Evolutionary conservation across 164 flowering plant genomes (phyloP).

Genomic region (Dillenia suffruticosa): DNA sequence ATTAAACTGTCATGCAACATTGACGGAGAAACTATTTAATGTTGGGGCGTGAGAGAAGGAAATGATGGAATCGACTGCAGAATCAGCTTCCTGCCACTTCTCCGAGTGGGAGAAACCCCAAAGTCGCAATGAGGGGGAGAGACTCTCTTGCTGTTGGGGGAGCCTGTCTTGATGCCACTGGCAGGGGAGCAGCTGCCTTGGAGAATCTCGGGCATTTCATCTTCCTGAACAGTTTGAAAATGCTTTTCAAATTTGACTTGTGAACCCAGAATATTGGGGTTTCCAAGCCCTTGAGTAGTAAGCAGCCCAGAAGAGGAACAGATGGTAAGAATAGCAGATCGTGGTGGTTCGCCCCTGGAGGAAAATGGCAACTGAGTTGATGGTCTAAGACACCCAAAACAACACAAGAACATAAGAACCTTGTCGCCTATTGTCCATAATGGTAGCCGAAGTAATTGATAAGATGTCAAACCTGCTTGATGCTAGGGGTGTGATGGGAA

Average conservation of each 20-base stretch:
- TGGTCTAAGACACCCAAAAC: conserved; percentile 27
- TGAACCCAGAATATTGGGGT: conserved; percentile 31
- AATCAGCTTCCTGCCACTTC: conserved; percentile 70
- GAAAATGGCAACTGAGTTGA: conserved; percentile 46
- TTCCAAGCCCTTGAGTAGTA: conserved; percentile 23
- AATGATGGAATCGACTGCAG: conserved; percentile 83
- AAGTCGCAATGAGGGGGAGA: conserved; percentile 63
- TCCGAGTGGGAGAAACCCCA: conserved; percentile 40
- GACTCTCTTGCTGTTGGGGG: conserved; percentile 91
- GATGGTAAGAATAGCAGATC: conserved; percentile 32
- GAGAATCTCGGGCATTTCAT: conserved; percentile 74
- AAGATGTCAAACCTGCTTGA: conserved; percentile 33
- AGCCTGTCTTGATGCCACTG: conserved; percentile 46
- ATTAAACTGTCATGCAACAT: conserved; percentile 6
- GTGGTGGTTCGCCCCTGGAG: conserved; percentile 50
- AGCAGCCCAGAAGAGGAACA: conserved; percentile 34
- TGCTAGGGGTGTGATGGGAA: conserved; percentile 42
- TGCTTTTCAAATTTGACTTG: conserved; percentile 45
- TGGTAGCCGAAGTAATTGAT: not conserved
- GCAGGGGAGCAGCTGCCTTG: conserved; percentile 42
- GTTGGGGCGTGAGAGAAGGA: conserved; percentile 60
- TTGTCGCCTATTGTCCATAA: not conserved
- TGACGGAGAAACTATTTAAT: conserved; percentile 12
- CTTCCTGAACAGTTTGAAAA: conserved; percentile 35
- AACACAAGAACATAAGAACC: not conserved